phyloP scores from a whole-genome alignment of 140 eudicot species.

The Flaveria floridana region DNA sequence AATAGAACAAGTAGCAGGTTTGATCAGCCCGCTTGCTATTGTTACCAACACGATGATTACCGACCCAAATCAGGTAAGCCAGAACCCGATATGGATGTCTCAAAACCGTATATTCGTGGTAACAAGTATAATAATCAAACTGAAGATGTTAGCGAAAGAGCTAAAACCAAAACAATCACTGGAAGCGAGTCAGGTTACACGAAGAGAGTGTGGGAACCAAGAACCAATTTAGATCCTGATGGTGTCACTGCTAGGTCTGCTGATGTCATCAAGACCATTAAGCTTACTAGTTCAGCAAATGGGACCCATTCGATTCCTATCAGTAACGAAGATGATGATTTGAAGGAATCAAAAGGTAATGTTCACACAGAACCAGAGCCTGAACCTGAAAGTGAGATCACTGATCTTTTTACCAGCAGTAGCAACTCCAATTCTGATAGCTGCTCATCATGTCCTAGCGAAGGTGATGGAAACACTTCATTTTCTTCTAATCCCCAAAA shows the following conservation, averaged over 20 bases:
- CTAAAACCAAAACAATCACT: conserved; percentile 38
- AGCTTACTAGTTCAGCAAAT: conserved; percentile 25
- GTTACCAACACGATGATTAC: conserved; percentile 54
- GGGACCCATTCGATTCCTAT: conserved; percentile 20
- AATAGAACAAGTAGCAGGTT: conserved; percentile 40
- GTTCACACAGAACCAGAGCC: conserved; percentile 24
- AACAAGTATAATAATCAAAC: conserved; percentile 44
- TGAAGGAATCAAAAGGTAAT: conserved; percentile 28
- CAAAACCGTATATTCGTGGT: conserved; percentile 47
- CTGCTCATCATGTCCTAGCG: conserved; percentile 84
- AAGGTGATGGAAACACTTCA: conserved; percentile 69
- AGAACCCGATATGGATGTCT: conserved; percentile 46
- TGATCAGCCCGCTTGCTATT: conserved; percentile 46
- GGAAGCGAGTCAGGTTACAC: conserved; percentile 33
- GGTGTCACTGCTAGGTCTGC: conserved; percentile 43
- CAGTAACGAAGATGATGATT: conserved; percentile 31
- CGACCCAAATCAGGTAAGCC: conserved; percentile 52
- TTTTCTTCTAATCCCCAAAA: conserved; percentile 52
- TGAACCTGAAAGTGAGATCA: conserved; percentile 34
- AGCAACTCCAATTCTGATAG: conserved; percentile 67
- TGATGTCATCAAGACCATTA: conserved; percentile 39
- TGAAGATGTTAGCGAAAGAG: conserved; percentile 44
- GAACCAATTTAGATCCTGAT: conserved; percentile 58
- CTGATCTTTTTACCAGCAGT: conserved; percentile 44
- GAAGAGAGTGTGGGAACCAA: conserved; percentile 86